A percentile compares a stretch with the other conserved stretches of the same genome.
Conservation (phyloP, 495 filamentous ascomycete species). For the Pyrenula massariospora region DNA sequence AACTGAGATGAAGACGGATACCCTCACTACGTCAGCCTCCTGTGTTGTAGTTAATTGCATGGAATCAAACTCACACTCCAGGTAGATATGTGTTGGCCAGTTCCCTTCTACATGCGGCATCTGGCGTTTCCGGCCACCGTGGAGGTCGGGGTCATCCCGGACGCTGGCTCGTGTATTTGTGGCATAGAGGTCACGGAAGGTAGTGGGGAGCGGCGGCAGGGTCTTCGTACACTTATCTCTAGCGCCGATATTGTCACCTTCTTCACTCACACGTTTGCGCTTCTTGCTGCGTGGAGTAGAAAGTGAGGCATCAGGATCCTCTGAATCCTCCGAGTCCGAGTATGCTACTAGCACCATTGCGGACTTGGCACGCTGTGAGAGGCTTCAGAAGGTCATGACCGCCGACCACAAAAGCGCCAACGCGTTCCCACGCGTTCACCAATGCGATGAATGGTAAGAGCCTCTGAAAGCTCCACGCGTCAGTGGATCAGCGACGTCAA, state of each 20-base stretch:
- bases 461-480: neutral
- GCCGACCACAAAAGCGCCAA: no score
- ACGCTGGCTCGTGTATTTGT: conserved; percentile 59
- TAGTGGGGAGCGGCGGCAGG: conserved; percentile 70
- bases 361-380: no score
- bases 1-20: conserved; percentile 50
- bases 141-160: conserved; percentile 69
- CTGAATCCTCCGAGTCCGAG: conserved; percentile 50
- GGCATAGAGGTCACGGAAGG: conserved; percentile 88
- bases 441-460: neutral
- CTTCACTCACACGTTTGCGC: conserved; percentile 15
- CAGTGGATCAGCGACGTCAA: neutral
- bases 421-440: neutral
- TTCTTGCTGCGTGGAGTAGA: conserved; percentile 8
- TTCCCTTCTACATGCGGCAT: conserved; percentile 79
- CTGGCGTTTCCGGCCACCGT: conserved; percentile 69
- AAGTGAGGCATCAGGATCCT: conserved; percentile 3
- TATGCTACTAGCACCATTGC: conserved; percentile 62
- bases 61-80: conserved; percentile 62
- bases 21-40: conserved; percentile 44
- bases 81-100: conserved; percentile 87
- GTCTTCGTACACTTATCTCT: conserved; percentile 5
- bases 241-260: neutral
- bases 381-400: no score
- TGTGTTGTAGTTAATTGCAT: neutral